These are phyloP conservation scores for Eutrema heterophyllum DNA, from an alignment of 345 rosid species.

Conservation along the genomic window DNA sequence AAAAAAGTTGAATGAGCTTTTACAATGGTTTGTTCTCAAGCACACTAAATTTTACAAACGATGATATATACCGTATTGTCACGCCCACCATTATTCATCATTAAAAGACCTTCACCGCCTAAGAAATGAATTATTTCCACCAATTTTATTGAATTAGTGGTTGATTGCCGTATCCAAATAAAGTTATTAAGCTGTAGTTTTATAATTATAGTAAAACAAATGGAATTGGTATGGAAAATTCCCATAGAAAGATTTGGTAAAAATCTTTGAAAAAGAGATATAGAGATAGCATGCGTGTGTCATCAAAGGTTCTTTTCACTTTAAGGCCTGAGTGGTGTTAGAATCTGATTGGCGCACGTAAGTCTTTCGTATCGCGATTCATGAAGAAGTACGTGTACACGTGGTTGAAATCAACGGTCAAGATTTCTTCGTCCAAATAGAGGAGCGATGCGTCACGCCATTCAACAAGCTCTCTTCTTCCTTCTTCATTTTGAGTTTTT, in stretches of 20 bases:
- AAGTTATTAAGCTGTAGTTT: neutral
- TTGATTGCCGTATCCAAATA: constrained; percentile 11
- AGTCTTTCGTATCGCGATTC: constrained; percentile 1
- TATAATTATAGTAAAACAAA: neutral
- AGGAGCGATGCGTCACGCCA: constrained; percentile 39
- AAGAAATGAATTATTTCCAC: neutral
- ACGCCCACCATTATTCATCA: neutral
- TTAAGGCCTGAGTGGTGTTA: constrained; percentile 27
- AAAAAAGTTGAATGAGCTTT: too few relatives aligned
- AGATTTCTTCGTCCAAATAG: constrained; percentile 29
- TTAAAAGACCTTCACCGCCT: neutral
- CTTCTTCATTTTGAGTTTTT: constrained; percentile 13
- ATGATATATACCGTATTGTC: neutral
- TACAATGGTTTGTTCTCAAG: neutral
- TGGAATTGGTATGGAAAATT: neutral
- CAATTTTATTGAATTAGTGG: neutral
- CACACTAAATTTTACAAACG: neutral
- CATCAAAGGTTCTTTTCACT: constrained; percentile 36
- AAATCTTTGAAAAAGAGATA: constrained; percentile 7
- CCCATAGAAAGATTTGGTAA: neutral
- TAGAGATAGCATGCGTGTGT: constrained; percentile 46
- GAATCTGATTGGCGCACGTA: constrained; percentile 43
- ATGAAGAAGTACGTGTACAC: constrained; percentile 4
- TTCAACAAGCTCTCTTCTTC: constrained; percentile 16
- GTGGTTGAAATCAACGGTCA: constrained; percentile 46